These are phyloP conservation scores for Alectoria sarmentosa DNA, from an alignment of 495 filamentous ascomycete genomes.

Conservation along the genomic window DNA sequence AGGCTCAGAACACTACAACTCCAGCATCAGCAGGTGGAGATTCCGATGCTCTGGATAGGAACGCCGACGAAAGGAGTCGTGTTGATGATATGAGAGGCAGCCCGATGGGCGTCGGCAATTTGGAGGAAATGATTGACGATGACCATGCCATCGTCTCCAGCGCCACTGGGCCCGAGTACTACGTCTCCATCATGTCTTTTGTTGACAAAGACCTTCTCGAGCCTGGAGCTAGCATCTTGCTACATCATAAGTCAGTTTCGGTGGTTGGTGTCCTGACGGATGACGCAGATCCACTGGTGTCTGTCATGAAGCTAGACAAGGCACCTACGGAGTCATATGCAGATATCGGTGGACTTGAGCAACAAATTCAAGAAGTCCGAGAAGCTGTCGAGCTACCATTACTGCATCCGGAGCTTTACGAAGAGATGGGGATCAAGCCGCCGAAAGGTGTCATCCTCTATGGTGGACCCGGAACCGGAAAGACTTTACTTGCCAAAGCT, in stretches of 20 bases:
- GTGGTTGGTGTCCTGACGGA: constrained; percentile 97
- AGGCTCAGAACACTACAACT: constrained; percentile 64
- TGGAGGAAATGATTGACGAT: constrained; percentile 99
- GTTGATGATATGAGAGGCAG: constrained; percentile 99
- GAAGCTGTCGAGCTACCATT: constrained; percentile 95
- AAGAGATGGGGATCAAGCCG: constrained; percentile 99
- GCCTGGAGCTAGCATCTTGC: constrained; percentile 87
- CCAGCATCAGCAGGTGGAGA: constrained; percentile 48
- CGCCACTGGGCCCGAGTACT: constrained; percentile 96
- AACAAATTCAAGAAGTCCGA: constrained; percentile 94
- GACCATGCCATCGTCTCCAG: constrained; percentile 98
- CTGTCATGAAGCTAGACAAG: constrained; percentile 99
- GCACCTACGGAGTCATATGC: constrained; percentile 97
- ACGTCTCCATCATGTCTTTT: constrained; percentile 99
- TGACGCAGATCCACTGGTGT: constrained; percentile 91
- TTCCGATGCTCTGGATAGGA: constrained; percentile 63
- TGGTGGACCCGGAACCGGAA: constrained; percentile 93
- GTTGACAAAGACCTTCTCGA: constrained; percentile 98
- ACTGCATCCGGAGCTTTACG: constrained; percentile 94
- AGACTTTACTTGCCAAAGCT: constrained; percentile 94
- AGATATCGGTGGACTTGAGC: constrained; percentile 93
- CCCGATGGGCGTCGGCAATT: constrained; percentile 95
- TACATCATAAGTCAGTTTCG: constrained; percentile 96
- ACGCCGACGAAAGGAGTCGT: constrained; percentile 89
- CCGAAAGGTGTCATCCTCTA: constrained; percentile 99